phyloP scores from a whole-genome alignment of 2,329 filamentous ascomycete genomes.

The Colletotrichum lentis region DNA sequence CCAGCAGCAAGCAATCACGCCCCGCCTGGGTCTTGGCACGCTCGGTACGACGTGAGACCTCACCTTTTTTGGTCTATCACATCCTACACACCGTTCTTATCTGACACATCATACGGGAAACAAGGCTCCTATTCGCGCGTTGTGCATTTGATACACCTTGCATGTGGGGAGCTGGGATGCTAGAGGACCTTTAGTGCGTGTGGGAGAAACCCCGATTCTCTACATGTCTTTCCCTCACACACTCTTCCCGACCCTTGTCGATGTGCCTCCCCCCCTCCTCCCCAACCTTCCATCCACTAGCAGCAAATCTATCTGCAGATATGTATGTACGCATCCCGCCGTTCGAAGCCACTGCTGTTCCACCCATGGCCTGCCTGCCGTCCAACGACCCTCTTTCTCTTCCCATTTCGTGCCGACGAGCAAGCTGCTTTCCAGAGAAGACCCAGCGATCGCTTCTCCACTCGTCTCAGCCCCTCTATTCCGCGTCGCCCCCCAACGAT shows the following conservation, averaged over 20 bases:
- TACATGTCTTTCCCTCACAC: conserved; percentile 26
- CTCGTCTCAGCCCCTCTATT: conserved; percentile 37
- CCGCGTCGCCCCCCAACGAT: conserved; percentile 26
- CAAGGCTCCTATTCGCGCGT: conserved; percentile 22
- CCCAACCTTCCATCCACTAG: conserved; percentile 30
- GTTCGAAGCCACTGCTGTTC: conserved; percentile 24
- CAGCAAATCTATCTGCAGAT: conserved; percentile 37
- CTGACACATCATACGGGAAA: conserved; percentile 31
- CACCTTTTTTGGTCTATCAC: conserved; percentile 20
- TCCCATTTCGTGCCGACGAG: conserved; percentile 27
- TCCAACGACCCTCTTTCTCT: conserved; percentile 31
- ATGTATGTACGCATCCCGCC: conserved; percentile 38
- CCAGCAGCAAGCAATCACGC: conserved; percentile 12
- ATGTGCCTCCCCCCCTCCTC: background rate
- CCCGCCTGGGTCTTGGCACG: conserved; percentile 16
- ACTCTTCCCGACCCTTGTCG: conserved; percentile 29
- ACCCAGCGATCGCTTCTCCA: conserved; percentile 36
- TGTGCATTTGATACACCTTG: conserved; percentile 27
- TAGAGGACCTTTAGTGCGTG: conserved; percentile 36
- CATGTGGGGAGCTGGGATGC: conserved; percentile 36
- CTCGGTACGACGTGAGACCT: conserved; percentile 35
- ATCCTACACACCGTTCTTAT: conserved; percentile 34
- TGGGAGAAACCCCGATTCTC: conserved; percentile 36
- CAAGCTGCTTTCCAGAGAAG: conserved; percentile 36
- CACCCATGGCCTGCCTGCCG: conserved; percentile 25